Evolutionary conservation across 2,329 filamentous ascomycete genomes (phyloP).

Genomic region (Fusarium aywerte): DNA sequence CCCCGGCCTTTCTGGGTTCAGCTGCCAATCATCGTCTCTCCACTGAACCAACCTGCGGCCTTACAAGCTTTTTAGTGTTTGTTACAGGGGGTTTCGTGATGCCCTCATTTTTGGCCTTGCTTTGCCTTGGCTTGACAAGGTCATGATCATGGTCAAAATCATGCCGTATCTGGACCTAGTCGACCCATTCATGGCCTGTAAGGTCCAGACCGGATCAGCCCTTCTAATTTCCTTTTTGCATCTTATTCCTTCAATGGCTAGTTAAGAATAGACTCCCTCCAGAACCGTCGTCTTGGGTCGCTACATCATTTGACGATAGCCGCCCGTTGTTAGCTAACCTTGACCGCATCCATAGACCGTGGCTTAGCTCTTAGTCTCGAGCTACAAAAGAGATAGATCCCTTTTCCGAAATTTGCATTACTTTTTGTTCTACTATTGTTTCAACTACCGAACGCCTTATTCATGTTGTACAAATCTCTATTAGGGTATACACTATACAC

Average conservation of each 20-base stretch:
- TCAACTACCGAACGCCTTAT: conserved; percentile 8
- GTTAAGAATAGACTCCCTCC: conserved; percentile 31
- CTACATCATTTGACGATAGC: conserved; percentile 19
- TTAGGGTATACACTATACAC: conserved; percentile 11
- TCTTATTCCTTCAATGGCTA: conserved; percentile 6
- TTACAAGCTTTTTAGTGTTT: conserved; percentile 16
- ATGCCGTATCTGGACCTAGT: conserved; percentile 17
- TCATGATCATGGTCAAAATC: conserved; percentile 1
- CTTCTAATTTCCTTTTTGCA: conserved; percentile 29
- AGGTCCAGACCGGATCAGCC: conserved; percentile 35
- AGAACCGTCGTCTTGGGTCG: conserved; percentile 18
- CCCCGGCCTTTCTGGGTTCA: conserved; percentile 20
- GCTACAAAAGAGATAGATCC: conserved; percentile 28
- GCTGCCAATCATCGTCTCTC: conserved; percentile 38
- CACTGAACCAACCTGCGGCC: conserved; percentile 39
- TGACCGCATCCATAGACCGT: conserved; percentile 10
- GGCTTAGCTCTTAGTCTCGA: conserved; percentile 16
- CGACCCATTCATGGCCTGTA: conserved; percentile 21
- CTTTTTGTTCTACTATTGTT: conserved; percentile 23
- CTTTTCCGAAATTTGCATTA: conserved; percentile 14
- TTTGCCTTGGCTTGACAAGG: background rate
- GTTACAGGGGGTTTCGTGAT: conserved; percentile 24
- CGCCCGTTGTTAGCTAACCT: conserved; percentile 16
- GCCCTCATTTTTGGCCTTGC: conserved; percentile 22
- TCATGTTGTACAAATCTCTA: conserved; percentile 25